Percentiles rank a stretch among this genome's conserved stretches.
These are phyloP conservation scores for Xanthoconium stramineum DNA, from an alignment of 768 basidiomycete species.

Conservation along the genomic window DNA sequence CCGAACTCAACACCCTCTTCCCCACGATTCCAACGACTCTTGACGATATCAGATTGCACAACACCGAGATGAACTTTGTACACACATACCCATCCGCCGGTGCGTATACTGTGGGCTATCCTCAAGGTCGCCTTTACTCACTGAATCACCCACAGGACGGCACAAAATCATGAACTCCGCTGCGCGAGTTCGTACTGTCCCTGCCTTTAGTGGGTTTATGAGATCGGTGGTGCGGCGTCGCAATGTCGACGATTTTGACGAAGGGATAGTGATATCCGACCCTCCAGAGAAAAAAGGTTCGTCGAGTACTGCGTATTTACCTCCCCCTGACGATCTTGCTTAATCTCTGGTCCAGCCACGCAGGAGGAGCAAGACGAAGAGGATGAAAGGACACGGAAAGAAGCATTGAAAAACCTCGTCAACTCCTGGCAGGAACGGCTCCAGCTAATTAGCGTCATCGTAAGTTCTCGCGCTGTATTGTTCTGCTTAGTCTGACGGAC, in stretches of 20 bases:
- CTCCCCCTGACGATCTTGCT: background rate
- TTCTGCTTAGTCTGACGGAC: background rate
- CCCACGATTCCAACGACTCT: background rate
- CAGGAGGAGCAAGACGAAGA: constrained; percentile 48
- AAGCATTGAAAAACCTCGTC: constrained; percentile 48
- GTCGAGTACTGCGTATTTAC: background rate
- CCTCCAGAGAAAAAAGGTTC: constrained; percentile 16
- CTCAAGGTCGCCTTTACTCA: background rate
- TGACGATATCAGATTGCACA: background rate
- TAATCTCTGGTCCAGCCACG: constrained; percentile 30
- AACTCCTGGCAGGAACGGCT: constrained; percentile 62
- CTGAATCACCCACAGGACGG: background rate
- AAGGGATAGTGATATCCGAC: background rate
- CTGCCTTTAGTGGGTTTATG: constrained; percentile 14
- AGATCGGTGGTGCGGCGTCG: background rate
- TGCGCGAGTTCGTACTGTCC: constrained; percentile 11
- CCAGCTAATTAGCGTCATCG: constrained; percentile 59
- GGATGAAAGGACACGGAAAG: constrained; percentile 43
- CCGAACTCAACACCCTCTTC: background rate
- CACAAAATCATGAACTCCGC: constrained; percentile 6
- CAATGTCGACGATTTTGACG: constrained; percentile 6
- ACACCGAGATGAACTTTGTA: constrained; percentile 5
- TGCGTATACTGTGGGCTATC: background rate
- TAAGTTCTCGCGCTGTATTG: constrained; percentile 27
- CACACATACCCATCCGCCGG: constrained; percentile 1